These are phyloP conservation scores for Cornus controversa DNA, from an alignment of 148 eudicot species.

Conservation along the genomic window DNA sequence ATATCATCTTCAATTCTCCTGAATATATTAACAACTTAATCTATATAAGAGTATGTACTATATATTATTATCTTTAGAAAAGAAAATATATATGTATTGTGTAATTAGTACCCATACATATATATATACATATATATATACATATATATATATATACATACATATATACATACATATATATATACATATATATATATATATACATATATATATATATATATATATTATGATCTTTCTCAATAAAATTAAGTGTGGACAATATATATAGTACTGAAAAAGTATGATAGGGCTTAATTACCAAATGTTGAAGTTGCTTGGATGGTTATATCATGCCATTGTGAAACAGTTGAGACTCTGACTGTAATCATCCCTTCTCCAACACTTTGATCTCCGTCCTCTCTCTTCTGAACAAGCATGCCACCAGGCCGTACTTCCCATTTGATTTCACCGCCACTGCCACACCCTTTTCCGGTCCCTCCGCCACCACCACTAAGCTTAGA, in stretches of 20 bases:
- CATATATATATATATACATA: too few species aligned
- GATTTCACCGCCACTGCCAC: conserved; percentile 32
- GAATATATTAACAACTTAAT: not conserved
- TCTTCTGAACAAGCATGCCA: conserved; percentile 71
- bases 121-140: too few species aligned
- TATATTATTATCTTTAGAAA: too few species aligned
- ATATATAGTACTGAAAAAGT: too few species aligned
- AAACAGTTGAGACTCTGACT: conserved; percentile 50
- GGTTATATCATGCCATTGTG: conserved; percentile 54
- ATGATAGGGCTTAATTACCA: conserved; percentile 30
- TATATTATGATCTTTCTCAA: not conserved
- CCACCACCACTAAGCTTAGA: conserved; percentile 26
- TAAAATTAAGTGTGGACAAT: too few species aligned
- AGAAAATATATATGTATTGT: too few species aligned
- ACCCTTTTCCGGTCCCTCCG: conserved; percentile 6
- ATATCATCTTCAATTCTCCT: conserved; percentile 58
- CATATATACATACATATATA: too few species aligned
- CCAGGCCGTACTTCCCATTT: conserved; percentile 72
- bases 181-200: too few species aligned
- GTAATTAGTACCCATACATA: too few species aligned
- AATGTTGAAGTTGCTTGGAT: conserved; percentile 65
- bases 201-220: too few species aligned
- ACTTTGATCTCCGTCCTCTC: conserved; percentile 36
- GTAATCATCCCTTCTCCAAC: conserved; percentile 39
- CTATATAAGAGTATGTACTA: too few species aligned